Conservation (phyloP, 345 rosid genomes). For the rapeseed (Brassica napus) region DNA sequence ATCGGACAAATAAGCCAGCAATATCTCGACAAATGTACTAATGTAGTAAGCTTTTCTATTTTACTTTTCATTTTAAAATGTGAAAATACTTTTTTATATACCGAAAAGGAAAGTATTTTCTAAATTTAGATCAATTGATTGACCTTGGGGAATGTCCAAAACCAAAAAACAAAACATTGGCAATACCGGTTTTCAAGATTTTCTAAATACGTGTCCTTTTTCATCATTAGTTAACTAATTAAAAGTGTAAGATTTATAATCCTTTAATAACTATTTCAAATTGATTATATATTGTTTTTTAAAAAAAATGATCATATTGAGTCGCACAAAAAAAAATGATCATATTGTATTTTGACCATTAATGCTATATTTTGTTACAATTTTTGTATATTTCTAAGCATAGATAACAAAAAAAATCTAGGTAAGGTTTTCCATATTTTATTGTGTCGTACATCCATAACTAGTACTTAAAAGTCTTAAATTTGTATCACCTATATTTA, state of each 20-base stretch:
- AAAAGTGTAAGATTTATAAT: too few relatives aligned
- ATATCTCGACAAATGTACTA: neutral
- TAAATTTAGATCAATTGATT: neutral
- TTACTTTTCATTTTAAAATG: neutral
- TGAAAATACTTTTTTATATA: slow-evolving; percentile 1
- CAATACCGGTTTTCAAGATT: neutral
- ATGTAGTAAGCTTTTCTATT: neutral
- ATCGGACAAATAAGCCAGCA: slow-evolving; percentile 28
- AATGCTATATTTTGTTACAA: too few relatives aligned
- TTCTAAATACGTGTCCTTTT: neutral
- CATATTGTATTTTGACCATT: too few relatives aligned
- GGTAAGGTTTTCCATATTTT: neutral
- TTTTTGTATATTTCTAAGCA: too few relatives aligned
- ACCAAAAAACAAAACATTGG: neutral
- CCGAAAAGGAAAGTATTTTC: slow-evolving; percentile 20
- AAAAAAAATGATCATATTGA: too few relatives aligned
- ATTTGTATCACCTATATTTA: neutral
- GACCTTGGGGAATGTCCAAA: neutral
- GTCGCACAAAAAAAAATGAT: too few relatives aligned
- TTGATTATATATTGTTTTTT: too few relatives aligned
- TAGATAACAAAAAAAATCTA: too few relatives aligned
- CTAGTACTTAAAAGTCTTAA: neutral
- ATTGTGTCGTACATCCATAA: neutral
- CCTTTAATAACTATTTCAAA: too few relatives aligned
- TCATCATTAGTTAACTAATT: neutral